phyloP scores from a whole-genome alignment of 345 rosid genomes.

The Brassica rapa region DNA sequence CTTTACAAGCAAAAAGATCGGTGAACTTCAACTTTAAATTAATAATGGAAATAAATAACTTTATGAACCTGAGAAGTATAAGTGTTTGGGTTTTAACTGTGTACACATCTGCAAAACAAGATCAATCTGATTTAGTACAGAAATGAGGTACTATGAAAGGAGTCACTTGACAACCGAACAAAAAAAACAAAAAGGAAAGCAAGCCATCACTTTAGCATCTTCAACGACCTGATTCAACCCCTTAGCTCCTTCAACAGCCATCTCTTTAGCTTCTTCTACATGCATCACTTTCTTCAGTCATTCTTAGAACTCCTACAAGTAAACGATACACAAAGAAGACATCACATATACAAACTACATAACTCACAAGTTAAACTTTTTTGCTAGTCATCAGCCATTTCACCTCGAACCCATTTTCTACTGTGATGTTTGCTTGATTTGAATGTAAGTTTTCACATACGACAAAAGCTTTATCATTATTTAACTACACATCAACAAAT shows the following conservation, averaged over 20 bases:
- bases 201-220: background rate
- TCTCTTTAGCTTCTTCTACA: background rate
- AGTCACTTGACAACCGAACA: background rate
- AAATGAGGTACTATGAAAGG: background rate
- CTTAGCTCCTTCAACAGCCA: background rate
- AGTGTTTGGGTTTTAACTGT: constrained; percentile 59
- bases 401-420: too few species aligned
- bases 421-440: too few species aligned
- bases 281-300: background rate
- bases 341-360: too few species aligned
- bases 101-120: constrained; percentile 24
- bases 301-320: background rate
- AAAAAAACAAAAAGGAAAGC: background rate
- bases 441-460: too few species aligned
- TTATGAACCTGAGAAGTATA: constrained; percentile 56
- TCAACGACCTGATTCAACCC: background rate
- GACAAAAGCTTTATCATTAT: too few species aligned
- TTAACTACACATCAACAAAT: background rate
- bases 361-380: too few species aligned
- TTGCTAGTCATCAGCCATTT: too few species aligned
- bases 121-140: too few species aligned
- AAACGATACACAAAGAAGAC: too few species aligned
- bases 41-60: constrained; percentile 12
- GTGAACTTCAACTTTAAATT: background rate
- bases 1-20: too few species aligned